Evolutionary conservation across 1,139 yeast genomes (phyloP), one percentile per base, ranked within the genome.

Genomic region (Chernovozyma sophiae-reginae): DNA sequence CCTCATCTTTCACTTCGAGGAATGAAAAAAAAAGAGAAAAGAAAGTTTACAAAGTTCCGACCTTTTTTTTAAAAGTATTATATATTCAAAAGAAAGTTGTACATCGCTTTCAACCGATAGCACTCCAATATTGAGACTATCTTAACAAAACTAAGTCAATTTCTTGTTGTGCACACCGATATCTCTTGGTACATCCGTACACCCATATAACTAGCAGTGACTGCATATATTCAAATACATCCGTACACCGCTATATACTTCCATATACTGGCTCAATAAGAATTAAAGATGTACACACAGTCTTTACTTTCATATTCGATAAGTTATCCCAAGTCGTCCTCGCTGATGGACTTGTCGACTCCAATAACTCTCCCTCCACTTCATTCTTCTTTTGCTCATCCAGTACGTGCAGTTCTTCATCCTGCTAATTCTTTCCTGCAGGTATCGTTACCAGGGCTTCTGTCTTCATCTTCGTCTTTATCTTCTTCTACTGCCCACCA

Each of bases 301-400:
- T 37, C 40, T 4, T 26, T 37, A 25, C 32, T 37, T 15, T 26
- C 40, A 13, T 37, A 37, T 24, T 37, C 40, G 13, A 30, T 37
- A 19, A 31, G 15, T 25, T 23, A 36, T 25, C 33, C 31, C 6
- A 28, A 28, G n/a, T 7, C 31, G 13, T 16, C 31, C 6, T 8
- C 19, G 7, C 17, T 6, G n/a, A 6, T 13, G 11, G 19, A 28
- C 19, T 30, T 34, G 11, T 31, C 39, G 4, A 25, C 35, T 12
- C 40, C 37, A 15, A 34, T 35, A 13, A 15, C 18, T 6, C 30
- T 35, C 23, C 30, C 35, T 12, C 36, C 36, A 20, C 19, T 27
- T 3, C 17, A 32, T 25, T 36, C 36, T 3, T 20, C 24, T 17
- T 30, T 14, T 8, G 30, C 37, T 14, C 36, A 25, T 11, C 27